Evolutionary conservation across 1,284 basidiomycete species (phyloP).

Genomic region (Ceratobasidium sp.): DNA sequence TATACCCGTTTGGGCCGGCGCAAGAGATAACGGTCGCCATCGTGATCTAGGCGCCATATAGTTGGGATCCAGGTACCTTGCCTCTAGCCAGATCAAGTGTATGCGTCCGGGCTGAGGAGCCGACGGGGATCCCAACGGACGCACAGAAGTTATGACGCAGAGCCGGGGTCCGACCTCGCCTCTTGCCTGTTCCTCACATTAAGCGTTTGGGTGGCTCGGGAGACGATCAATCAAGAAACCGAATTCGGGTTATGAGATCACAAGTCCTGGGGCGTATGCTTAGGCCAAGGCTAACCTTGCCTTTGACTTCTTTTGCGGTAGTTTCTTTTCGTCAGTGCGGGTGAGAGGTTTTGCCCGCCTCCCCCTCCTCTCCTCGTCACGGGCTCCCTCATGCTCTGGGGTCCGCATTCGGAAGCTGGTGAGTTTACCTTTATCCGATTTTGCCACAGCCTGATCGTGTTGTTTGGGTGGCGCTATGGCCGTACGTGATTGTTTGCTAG

Average conservation of each 20-base stretch:
- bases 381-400: too few relatives aligned
- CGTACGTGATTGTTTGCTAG: background rate
- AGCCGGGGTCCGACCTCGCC: background rate
- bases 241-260: background rate
- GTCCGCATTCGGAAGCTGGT: background rate
- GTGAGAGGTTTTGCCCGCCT: too few relatives aligned
- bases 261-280: background rate
- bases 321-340: too few relatives aligned
- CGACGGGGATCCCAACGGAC: background rate
- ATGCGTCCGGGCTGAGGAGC: background rate
- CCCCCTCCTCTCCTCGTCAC: too few relatives aligned
- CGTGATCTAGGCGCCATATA: slow-evolving; percentile 16
- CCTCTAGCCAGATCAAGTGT: background rate
- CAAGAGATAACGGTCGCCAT: background rate
- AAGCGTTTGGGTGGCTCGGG: background rate
- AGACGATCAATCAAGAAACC: background rate
- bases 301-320: background rate
- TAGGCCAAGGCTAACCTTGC: background rate
- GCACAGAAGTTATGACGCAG: background rate
- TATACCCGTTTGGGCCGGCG: background rate
- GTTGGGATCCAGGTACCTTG: background rate
- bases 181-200: background rate
- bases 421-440: background rate
- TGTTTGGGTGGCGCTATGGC: background rate
- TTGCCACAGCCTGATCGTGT: background rate